Conservation (phyloP, 805 yeast species). For the Pichia deserticola region DNA sequence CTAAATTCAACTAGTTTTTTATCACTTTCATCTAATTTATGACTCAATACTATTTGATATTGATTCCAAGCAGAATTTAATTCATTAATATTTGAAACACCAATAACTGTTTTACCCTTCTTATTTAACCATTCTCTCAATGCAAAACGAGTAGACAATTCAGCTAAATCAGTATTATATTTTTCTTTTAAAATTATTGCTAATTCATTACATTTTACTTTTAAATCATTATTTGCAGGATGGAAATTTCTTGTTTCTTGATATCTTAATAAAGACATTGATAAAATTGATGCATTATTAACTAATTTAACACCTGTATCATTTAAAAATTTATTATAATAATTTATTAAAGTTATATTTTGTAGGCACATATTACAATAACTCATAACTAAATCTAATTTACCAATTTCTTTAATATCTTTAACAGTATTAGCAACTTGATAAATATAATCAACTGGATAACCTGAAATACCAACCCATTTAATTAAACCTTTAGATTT, state of each 20-base stretch:
- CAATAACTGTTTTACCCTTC: conserved; percentile 64
- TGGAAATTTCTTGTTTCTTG: conserved; percentile 68
- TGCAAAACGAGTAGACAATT: conserved; percentile 73
- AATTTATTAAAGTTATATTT: conserved; percentile 46
- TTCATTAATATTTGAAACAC: conserved; percentile 61
- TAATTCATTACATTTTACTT: conserved; percentile 41
- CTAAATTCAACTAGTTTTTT: conserved; percentile 35
- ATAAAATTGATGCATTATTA: conserved; percentile 78
- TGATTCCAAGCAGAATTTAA: conserved; percentile 53
- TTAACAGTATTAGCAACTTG: conserved; percentile 38
- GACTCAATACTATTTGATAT: conserved; percentile 41
- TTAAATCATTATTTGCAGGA: conserved; percentile 62
- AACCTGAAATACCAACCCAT: conserved; percentile 78
- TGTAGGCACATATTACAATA: conserved; percentile 82
- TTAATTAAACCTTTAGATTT: conserved; percentile 56
- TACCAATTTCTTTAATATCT: conserved; percentile 39
- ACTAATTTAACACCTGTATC: conserved; percentile 52
- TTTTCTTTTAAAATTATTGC: conserved; percentile 31
- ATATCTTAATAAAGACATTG: conserved; percentile 78
- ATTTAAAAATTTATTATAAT: conserved; percentile 39
- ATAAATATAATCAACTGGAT: conserved; percentile 67
- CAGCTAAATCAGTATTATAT: conserved; percentile 62
- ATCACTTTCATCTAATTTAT: conserved; percentile 36
- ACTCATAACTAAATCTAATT: conserved; percentile 68
- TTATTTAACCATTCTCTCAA: conserved; percentile 46